Conservation (phyloP, 1,139 yeast species). For the Diutina catenulata region DNA sequence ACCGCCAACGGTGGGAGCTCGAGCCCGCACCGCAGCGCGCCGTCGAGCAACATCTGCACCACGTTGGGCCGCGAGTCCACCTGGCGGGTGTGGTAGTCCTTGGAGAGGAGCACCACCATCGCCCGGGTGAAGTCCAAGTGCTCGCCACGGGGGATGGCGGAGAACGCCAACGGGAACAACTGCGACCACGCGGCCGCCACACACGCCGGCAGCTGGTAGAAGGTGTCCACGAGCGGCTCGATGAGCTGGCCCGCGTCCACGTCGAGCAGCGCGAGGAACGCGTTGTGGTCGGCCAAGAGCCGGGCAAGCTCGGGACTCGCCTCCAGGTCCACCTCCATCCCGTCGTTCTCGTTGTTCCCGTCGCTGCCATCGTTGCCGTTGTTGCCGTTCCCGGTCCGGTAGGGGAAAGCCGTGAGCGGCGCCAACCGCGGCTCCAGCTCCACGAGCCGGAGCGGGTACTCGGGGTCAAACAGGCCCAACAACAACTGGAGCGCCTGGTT, state of each 20-base stretch:
- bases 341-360: constrained; percentile 9
- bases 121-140: constrained; percentile 74
- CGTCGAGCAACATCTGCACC: constrained; percentile 72
- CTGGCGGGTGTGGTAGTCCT: constrained; percentile 87
- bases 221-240: constrained; percentile 67
- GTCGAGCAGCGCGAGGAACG: constrained; percentile 36
- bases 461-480: constrained; percentile 61
- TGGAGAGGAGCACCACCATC: constrained; percentile 67
- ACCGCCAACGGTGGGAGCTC: constrained; percentile 93
- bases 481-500: constrained; percentile 86
- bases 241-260: constrained; percentile 50
- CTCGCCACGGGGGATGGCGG: constrained; percentile 65
- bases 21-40: constrained; percentile 60
- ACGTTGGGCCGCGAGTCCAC: constrained; percentile 82
- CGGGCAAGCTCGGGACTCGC: constrained; percentile 13
- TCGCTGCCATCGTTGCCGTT: constrained; percentile 15
- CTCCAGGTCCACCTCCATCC: constrained; percentile 12
- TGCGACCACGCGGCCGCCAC: constrained; percentile 80
- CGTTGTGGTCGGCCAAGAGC: constrained; percentile 38
- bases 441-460: constrained; percentile 32
- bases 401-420: constrained; percentile 34
- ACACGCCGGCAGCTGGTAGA: constrained; percentile 70
- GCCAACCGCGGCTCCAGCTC: constrained; percentile 45
- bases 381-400: constrained; percentile 17
- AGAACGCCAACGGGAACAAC: constrained; percentile 71